Percentiles rank a stretch among this genome's conserved stretches.
phyloP scores from a whole-genome alignment of 129 eudicot species.

The Flaveria sonorensis region DNA sequence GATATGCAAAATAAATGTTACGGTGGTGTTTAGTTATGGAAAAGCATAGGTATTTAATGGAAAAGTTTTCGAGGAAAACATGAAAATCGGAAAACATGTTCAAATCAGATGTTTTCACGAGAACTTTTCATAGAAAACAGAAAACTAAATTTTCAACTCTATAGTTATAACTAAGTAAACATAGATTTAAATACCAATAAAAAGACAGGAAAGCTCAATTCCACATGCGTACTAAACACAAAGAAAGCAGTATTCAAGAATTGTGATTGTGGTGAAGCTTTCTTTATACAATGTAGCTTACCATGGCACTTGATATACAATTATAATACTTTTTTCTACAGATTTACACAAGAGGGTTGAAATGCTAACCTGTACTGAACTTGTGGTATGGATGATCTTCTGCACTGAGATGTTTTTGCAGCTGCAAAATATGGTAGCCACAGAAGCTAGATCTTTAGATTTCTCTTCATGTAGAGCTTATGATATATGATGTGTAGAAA shows the following conservation, averaged over 20 bases:
- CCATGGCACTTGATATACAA: not conserved
- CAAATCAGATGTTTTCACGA: constrained; percentile 4
- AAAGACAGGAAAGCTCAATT: constrained; percentile 12
- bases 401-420: constrained; percentile 78
- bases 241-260: not conserved
- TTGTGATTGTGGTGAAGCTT: not conserved
- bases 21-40: not conserved
- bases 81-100: not conserved
- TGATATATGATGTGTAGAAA: constrained; percentile 2
- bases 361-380: constrained; percentile 86
- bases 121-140: not conserved
- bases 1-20: constrained; percentile 9
- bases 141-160: not conserved
- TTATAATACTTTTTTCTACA: constrained; percentile 9
- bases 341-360: not conserved
- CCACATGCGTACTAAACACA: not conserved
- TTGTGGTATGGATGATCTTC: constrained; percentile 83
- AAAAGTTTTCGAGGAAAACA: not conserved
- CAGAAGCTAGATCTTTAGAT: constrained; percentile 15
- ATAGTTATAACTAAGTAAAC: not conserved
- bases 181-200: not conserved
- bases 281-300: not conserved
- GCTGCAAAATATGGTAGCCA: constrained; percentile 49
- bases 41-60: not conserved
- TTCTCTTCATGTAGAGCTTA: not conserved